A percentile compares a stretch with the other conserved stretches of the same genome.
phyloP scores from a whole-genome alignment of 2,329 filamentous ascomycete species.

The Teratosphaeria nubilosa region DNA sequence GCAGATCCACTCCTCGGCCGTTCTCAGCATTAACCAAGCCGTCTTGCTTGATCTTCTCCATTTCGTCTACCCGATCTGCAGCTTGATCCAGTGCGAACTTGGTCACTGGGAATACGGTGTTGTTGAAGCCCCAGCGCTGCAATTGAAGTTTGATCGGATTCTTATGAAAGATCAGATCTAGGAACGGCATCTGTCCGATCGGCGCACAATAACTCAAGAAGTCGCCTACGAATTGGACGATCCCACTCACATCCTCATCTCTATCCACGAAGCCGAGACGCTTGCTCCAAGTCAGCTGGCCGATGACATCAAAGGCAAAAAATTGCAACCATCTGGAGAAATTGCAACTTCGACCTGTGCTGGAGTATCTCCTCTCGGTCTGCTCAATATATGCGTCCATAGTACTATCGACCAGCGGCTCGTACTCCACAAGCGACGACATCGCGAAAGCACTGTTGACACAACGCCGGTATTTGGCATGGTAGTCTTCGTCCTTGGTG shows the following conservation, averaged over 20 bases:
- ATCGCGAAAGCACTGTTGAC: conserved; percentile 71
- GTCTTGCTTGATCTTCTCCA: conserved; percentile 36
- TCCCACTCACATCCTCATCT: conserved; percentile 65
- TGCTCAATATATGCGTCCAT: conserved; percentile 57
- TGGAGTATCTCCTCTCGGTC: conserved; percentile 34
- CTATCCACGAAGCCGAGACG: conserved; percentile 65
- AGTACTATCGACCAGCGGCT: conserved; percentile 69
- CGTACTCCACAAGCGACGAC: conserved; percentile 66
- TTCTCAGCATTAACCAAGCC: conserved; percentile 26
- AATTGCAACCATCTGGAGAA: conserved; percentile 67
- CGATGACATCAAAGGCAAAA: conserved; percentile 74
- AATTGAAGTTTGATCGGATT: conserved; percentile 63
- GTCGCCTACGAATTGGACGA: conserved; percentile 53
- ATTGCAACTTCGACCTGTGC: conserved; percentile 43
- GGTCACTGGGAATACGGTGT: conserved; percentile 62
- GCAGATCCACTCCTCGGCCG: conserved; percentile 45
- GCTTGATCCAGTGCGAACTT: conserved; percentile 60
- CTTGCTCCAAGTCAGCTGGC: conserved; percentile 66
- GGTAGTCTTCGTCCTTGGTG: conserved; percentile 64
- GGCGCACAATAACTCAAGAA: conserved; percentile 64
- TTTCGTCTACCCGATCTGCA: conserved; percentile 51
- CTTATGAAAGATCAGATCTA: conserved; percentile 62
- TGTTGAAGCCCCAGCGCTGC: conserved; percentile 56
- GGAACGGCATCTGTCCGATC: conserved; percentile 62
- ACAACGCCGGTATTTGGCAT: conserved; percentile 62